A percentile compares a stretch with the other conserved stretches of the same genome.
phyloP scores from a whole-genome alignment of 108 stramenopile species.

The Skeletonema costatum region DNA sequence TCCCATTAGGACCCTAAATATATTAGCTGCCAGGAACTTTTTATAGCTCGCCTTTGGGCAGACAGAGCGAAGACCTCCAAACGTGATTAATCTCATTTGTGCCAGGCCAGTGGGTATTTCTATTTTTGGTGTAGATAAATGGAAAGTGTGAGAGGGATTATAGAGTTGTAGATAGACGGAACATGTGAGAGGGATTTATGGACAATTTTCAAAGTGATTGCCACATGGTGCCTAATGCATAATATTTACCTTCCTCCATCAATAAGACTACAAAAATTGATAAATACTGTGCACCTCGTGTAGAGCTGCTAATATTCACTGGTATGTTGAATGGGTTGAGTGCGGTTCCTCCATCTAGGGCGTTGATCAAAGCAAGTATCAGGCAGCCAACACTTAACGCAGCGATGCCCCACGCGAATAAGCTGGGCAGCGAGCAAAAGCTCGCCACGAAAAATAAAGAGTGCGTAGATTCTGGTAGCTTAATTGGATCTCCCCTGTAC shows the following conservation, averaged over 20 bases:
- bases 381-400: not conserved
- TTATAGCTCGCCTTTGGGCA: not conserved
- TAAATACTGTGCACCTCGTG: not conserved
- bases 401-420: not conserved
- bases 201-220: not conserved
- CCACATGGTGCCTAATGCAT: not conserved
- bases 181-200: not conserved
- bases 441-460: not conserved
- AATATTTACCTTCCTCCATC: slow-evolving; percentile 2
- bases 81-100: not conserved
- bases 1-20: not conserved
- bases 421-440: not conserved
- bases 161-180: not conserved
- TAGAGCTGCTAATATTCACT: not conserved
- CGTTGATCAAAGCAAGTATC: not conserved
- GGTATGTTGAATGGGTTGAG: not conserved
- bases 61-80: no score
- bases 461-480: not conserved
- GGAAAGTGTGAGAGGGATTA: not conserved
- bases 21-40: not conserved
- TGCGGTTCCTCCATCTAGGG: not conserved
- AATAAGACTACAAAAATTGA: not conserved
- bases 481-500: not conserved
- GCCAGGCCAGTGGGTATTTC: slow-evolving; percentile 2
- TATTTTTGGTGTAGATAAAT: not conserved